Evolutionary conservation across 2,329 filamentous ascomycete genomes (phyloP).

Genomic region (Penicillium vulpinum): DNA sequence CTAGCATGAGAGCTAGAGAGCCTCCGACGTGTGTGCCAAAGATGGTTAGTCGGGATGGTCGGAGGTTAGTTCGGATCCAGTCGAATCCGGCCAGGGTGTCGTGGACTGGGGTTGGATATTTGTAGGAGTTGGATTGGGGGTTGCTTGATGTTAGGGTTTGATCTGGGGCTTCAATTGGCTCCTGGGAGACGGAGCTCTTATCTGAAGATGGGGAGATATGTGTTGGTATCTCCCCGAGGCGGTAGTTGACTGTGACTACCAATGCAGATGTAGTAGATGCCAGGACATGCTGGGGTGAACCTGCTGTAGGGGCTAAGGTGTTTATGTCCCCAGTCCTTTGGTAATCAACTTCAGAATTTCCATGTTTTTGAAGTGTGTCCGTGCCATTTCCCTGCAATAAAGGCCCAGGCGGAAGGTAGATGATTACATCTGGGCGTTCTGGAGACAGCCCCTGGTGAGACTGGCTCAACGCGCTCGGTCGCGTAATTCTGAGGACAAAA

Average conservation of each 20-base stretch:
- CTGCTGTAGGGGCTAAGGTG: neutral
- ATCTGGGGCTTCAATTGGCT: neutral
- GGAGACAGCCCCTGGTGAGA: neutral
- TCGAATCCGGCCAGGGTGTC: conserved; percentile 43
- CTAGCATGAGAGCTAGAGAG: conserved; percentile 45
- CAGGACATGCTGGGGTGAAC: conserved; percentile 28
- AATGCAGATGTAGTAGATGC: conserved; percentile 35
- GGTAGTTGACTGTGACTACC: conserved; percentile 45
- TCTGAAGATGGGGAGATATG: neutral
- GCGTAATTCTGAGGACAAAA: conserved; percentile 21
- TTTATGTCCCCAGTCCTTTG: neutral
- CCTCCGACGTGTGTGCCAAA: conserved; percentile 42
- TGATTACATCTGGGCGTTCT: conserved; percentile 32
- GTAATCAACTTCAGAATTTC: neutral
- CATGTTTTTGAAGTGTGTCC: neutral
- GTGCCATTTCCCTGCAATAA: conserved; percentile 19
- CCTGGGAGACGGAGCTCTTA: neutral
- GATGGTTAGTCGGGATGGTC: conserved; percentile 31
- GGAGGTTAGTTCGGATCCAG: conserved; percentile 38
- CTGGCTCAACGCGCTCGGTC: conserved; percentile 6
- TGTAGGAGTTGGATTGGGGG: conserved; percentile 16
- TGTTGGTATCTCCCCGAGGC: conserved; percentile 28
- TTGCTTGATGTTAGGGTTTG: neutral
- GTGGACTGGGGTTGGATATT: conserved; percentile 41
- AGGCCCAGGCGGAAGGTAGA: conserved; percentile 42